These are phyloP conservation scores for Trichoderma pleuroti DNA, from an alignment of 2,329 filamentous ascomycete genomes.

Conservation along the genomic window DNA sequence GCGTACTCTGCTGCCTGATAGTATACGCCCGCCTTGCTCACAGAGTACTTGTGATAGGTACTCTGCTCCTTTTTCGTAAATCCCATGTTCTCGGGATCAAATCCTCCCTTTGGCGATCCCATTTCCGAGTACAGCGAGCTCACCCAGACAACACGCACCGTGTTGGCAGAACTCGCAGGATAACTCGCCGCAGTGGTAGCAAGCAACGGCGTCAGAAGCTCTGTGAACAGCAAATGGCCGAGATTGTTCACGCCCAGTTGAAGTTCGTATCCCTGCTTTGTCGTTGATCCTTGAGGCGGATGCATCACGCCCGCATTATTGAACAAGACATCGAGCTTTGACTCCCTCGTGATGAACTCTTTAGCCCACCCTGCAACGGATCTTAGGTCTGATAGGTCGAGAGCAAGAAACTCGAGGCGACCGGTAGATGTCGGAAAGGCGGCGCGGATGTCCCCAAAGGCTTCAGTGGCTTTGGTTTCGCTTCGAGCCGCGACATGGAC, in stretches of 20 bases:
- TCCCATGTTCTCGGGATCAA: constrained; percentile 11
- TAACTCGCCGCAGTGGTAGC: constrained; percentile 30
- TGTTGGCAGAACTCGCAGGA: constrained; percentile 24
- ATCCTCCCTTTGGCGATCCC: neutral
- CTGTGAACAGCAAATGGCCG: constrained; percentile 39
- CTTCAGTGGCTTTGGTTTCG: constrained; percentile 39
- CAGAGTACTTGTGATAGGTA: constrained; percentile 22
- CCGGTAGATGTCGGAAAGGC: constrained; percentile 22
- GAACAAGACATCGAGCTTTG: constrained; percentile 37
- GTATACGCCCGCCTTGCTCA: constrained; percentile 34
- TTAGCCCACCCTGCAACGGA: constrained; percentile 29
- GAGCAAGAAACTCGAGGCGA: constrained; percentile 34
- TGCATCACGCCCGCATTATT: constrained; percentile 44
- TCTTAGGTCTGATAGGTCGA: constrained; percentile 40
- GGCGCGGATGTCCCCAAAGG: constrained; percentile 35
- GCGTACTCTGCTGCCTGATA: constrained; percentile 33
- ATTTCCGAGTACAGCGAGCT: constrained; percentile 24
- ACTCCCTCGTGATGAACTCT: constrained; percentile 24
- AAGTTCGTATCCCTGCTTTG: constrained; percentile 32
- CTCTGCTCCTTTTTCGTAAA: constrained; percentile 20
- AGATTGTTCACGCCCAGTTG: constrained; percentile 43
- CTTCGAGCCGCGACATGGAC: constrained; percentile 53
- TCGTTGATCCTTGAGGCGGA: constrained; percentile 32
- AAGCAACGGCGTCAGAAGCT: constrained; percentile 36
- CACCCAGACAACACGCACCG: constrained; percentile 35